Evolutionary conservation across 2,329 filamentous ascomycete genomes (phyloP).

Genomic region (Periconia sp.): DNA sequence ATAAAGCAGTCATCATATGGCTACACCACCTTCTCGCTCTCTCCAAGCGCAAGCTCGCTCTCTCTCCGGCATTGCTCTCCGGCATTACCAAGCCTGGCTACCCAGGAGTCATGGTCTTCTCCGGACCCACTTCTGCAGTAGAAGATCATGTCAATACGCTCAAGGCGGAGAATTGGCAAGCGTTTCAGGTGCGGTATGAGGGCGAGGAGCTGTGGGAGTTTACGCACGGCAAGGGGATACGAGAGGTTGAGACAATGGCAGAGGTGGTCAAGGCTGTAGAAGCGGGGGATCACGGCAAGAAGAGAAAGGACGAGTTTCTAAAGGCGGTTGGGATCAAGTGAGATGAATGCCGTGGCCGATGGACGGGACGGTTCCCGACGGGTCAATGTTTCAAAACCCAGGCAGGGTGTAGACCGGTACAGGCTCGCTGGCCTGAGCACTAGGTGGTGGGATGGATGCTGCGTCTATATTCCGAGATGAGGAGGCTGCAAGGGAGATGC

Average conservation of each 20-base stretch:
- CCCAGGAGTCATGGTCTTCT: constrained; percentile 53
- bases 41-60: constrained; percentile 53
- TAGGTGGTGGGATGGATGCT: neutral
- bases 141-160: constrained; percentile 50
- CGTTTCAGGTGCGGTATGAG: constrained; percentile 54
- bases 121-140: constrained; percentile 45
- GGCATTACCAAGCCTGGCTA: constrained; percentile 56
- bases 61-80: constrained; percentile 44
- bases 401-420: constrained; percentile 5
- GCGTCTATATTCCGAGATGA: constrained; percentile 8
- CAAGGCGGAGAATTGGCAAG: constrained; percentile 53
- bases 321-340: constrained; percentile 44
- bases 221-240: constrained; percentile 46
- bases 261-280: constrained; percentile 49
- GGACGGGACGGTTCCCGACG: neutral
- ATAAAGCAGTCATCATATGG: constrained; percentile 53
- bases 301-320: constrained; percentile 36
- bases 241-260: constrained; percentile 53
- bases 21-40: constrained; percentile 55
- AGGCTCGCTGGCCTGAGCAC: too few species aligned
- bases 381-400: constrained; percentile 10
- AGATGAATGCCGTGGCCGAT: constrained; percentile 5
- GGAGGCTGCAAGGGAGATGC: neutral
- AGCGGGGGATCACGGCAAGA: constrained; percentile 11
- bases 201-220: constrained; percentile 47